Evolutionary conservation across 768 basidiomycete genomes (phyloP), one percentile per base, ranked within the genome.

Genomic region (Daedaleopsis sinensis): DNA sequence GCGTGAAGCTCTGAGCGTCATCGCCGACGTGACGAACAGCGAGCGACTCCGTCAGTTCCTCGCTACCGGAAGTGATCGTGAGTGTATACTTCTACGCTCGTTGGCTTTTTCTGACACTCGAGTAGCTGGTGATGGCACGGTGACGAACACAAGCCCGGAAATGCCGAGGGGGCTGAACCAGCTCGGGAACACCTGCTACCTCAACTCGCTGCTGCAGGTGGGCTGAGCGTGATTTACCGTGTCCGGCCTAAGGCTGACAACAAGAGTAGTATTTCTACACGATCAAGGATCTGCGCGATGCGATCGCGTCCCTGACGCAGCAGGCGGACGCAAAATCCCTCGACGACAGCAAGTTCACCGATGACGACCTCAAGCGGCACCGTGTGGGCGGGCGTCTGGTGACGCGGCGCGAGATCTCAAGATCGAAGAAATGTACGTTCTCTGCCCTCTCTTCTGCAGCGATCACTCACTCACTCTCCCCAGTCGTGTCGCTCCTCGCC

Each of bases 321-420:
- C 27, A 83, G 58, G 70, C 80, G 42, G 83, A 82, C 51, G 58
- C 81, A 58, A 88, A 88, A 66, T 68, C 79, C 0, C 60, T 88
- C 15, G 87, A 77, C 36, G 87, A 90, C 43, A 87, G 87, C 61
- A 92, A 90, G 62, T 75, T 89, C 55, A 84, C 87, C 5, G 91
- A 94, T 54, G 91, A 93, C 60, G 91, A 94, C 66, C 75, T 94
- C 48, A 89, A 88, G 72, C 82, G 83, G 55, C 91, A 93, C 72
- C 86, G 94, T 12, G 94, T 97, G 19, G 94, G 94, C 39, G 95
- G 95, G 9, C 80, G 94, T 47, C 71, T 92, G 47, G 89, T 96
- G 37, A 92, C 91, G 0, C 78, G 87, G 55, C 79, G 88, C 52
- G 94, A 97, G 71, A 88, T 97, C 51, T 75, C 87, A 50, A 84